Evolutionary conservation across 805 yeast genomes (phyloP), one percentile per base, ranked within the genome.

Genomic region (Limtongia smithiae): DNA sequence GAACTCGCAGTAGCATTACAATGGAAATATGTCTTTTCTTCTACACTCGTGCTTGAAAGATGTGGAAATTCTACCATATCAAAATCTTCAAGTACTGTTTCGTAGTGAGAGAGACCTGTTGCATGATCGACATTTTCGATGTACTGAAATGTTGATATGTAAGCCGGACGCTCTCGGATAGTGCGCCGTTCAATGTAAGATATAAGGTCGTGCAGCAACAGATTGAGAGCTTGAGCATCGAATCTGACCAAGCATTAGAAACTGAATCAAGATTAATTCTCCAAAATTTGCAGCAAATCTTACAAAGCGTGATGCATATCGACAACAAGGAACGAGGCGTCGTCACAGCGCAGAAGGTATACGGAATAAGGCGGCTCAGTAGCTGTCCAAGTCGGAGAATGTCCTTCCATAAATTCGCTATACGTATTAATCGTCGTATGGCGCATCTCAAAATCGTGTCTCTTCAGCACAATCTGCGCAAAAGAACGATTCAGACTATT

Each of bases 271-370:
- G 11, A 9, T 18, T 12, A 20, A 38, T 8, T 30, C 27, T 14
- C 27, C 24, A n/a, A 40, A 15, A 41, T 5, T 22, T 32, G 31
- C 5, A 32, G 28, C 20, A 6, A 11, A 11, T 40, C 55, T 39
- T 43, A 56, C 50, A 56, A 34, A 1, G 55, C 51, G 31, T 56
- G 60, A 35, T 56, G 60, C 44, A 56, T 38, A 11, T 27, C 41
- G 1, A 49, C 25, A 36, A 36, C 43, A 15, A 52, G 12, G 35
- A 31, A 48, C 15, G n/a, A 11, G 14, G 34, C 37, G 5, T 31
- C 33, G 7, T 8, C 17, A 17, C 44, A 24, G 7, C 25, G 7
- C 14, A 51, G 32, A 6, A 42, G 3, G 5, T 48, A 27, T 4
- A 51, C 6, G 14, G 15, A 14, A 28, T 51, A 47, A 8, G 55